phyloP scores from a whole-genome alignment of 768 basidiomycete species.

The Tylopilus felleus region DNA sequence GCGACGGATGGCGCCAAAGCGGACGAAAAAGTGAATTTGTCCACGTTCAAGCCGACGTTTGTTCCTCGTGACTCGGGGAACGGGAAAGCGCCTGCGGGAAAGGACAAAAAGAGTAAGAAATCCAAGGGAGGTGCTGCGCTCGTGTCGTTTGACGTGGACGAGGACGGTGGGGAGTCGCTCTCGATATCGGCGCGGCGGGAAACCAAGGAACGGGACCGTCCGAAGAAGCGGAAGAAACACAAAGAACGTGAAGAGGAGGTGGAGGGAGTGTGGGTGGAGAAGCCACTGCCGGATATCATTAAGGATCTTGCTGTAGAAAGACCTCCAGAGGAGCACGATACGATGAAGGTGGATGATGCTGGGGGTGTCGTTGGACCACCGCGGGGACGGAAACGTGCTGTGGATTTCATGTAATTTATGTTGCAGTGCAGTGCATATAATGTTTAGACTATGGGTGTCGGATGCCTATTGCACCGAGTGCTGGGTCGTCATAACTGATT shows the following conservation, averaged over 20 bases:
- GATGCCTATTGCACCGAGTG: too few relatives aligned
- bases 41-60: conserved; percentile 89
- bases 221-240: conserved; percentile 41
- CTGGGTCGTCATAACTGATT: background rate
- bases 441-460: background rate
- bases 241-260: conserved; percentile 47
- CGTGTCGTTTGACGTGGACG: conserved; percentile 78
- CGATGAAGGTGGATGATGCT: conserved; percentile 12
- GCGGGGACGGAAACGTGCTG: conserved; percentile 61
- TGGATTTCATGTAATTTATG: conserved; percentile 64
- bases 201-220: conserved; percentile 34
- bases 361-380: conserved; percentile 23
- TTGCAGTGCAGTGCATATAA: background rate
- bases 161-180: conserved; percentile 45
- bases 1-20: background rate
- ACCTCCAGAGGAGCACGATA: conserved; percentile 8
- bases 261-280: conserved; percentile 72
- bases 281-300: conserved; percentile 50
- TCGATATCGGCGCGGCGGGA: conserved; percentile 31
- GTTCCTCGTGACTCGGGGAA: conserved; percentile 47
- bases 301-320: conserved; percentile 30
- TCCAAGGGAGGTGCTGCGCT: conserved; percentile 40
- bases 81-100: conserved; percentile 41
- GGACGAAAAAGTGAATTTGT: conserved; percentile 44
- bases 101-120: conserved; percentile 50